phyloP scores from a whole-genome alignment of 257 asterid species.

The Solanum pennellii region DNA sequence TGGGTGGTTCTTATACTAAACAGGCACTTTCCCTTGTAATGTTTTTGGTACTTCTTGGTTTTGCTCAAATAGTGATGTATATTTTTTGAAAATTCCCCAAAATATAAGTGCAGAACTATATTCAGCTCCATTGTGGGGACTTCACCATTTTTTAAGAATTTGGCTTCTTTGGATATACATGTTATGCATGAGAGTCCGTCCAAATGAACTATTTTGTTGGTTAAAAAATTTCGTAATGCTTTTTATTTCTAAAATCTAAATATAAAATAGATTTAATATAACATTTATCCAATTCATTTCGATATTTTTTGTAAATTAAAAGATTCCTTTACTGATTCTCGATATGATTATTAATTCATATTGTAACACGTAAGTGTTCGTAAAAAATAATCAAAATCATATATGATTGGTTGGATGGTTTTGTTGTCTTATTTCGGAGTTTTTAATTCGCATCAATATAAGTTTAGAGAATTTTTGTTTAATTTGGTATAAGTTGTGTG shows the following conservation, averaged over 20 bases:
- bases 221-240: not conserved
- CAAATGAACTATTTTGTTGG: not conserved
- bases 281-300: not conserved
- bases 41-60: not conserved
- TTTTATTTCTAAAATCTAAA: not conserved
- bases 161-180: not conserved
- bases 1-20: not conserved
- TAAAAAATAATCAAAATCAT: not conserved
- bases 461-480: too few species aligned
- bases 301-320: not conserved
- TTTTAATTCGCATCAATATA: not conserved
- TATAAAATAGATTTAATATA: not conserved
- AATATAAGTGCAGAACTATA: not conserved
- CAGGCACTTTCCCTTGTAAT: not conserved
- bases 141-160: not conserved
- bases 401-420: not conserved
- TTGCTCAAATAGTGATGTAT: not conserved
- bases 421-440: too few species aligned
- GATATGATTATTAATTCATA: not conserved
- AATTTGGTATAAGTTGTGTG: not conserved
- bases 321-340: not conserved
- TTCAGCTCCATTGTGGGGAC: not conserved
- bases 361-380: not conserved
- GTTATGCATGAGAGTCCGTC: not conserved
- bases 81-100: not conserved